Conservation (phyloP, 2,329 filamentous ascomycete genomes). For the Lachnellula arida region DNA sequence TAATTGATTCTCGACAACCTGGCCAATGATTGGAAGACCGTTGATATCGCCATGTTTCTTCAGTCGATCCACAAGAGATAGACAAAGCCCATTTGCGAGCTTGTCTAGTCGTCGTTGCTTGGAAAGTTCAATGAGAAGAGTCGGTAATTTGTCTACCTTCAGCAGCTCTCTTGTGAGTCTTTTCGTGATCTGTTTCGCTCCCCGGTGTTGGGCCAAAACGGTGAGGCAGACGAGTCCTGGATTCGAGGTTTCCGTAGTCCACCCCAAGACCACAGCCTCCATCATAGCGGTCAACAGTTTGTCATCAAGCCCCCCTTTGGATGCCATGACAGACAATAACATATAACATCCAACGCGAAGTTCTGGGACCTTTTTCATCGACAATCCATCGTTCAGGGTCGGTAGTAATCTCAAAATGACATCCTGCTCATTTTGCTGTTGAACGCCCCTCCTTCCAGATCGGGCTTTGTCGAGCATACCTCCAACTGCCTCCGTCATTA, state of each 20-base stretch:
- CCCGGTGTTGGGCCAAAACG: constrained; percentile 75
- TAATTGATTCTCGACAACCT: constrained; percentile 54
- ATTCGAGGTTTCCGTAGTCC: constrained; percentile 66
- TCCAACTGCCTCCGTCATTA: constrained; percentile 80
- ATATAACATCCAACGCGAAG: constrained; percentile 87
- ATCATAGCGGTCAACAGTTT: constrained; percentile 79
- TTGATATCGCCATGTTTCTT: constrained; percentile 54
- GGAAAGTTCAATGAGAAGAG: constrained; percentile 56
- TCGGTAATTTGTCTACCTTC: constrained; percentile 56
- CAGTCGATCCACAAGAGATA: constrained; percentile 59
- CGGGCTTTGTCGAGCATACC: constrained; percentile 73
- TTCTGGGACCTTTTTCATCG: constrained; percentile 70
- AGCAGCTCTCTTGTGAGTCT: constrained; percentile 66
- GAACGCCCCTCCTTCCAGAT: constrained; percentile 70
- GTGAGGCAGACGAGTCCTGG: constrained; percentile 76
- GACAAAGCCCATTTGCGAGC: constrained; percentile 65
- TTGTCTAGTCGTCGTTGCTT: constrained; percentile 64
- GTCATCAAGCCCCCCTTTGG: constrained; percentile 76
- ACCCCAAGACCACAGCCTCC: constrained; percentile 78
- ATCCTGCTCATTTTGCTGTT: constrained; percentile 76
- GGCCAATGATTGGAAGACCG: constrained; percentile 55
- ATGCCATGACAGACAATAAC: constrained; percentile 78
- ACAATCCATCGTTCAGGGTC: constrained; percentile 71
- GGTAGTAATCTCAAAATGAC: constrained; percentile 64
- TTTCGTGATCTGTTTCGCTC: constrained; percentile 62